A percentile compares a stretch with the other conserved stretches of the same genome.
Conservation (phyloP, 2,329 filamentous ascomycete genomes). For the Trichoderma asperellum region DNA sequence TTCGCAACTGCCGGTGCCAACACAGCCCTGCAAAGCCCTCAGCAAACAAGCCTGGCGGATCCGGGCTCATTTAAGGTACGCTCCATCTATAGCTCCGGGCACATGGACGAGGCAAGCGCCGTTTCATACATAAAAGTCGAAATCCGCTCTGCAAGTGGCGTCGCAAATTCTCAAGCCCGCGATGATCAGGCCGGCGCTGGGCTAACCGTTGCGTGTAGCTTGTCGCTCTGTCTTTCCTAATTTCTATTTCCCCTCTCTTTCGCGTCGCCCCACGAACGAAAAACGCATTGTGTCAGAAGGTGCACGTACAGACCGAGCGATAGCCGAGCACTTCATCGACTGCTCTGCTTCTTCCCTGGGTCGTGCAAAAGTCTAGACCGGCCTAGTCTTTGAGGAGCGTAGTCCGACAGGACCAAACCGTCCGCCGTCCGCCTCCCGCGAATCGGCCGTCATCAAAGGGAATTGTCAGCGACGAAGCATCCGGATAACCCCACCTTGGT, state of each 20-base stretch:
- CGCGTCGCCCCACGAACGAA: conserved; percentile 14
- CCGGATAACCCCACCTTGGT: conserved; percentile 22
- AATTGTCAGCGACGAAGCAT: conserved; percentile 23
- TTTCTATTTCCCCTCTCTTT: neutral
- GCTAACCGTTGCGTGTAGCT: neutral
- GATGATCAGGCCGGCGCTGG: conserved; percentile 2
- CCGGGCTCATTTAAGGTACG: conserved; percentile 1
- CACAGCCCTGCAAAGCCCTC: conserved; percentile 10
- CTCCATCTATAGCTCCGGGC: conserved; percentile 11
- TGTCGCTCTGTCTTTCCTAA: neutral
- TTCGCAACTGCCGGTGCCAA: conserved; percentile 12
- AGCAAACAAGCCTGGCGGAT: conserved; percentile 1
- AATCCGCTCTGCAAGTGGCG: neutral
- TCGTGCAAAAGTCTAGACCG: conserved; percentile 26
- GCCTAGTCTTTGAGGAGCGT: conserved; percentile 25
- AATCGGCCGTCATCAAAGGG: conserved; percentile 24
- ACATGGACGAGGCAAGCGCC: conserved; percentile 23
- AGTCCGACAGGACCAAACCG: conserved; percentile 22
- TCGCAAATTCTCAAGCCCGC: conserved; percentile 2
- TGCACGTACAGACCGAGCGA: conserved; percentile 23
- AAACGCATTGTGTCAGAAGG: conserved; percentile 9
- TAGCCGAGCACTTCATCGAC: conserved; percentile 17
- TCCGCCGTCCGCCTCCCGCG: conserved; percentile 29
- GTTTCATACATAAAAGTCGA: conserved; percentile 18
- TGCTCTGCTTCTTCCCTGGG: conserved; percentile 2